Base-by-base conservation (phyloP, 345 rosid species). In the Psidium friedrichsthalianum region DNA sequence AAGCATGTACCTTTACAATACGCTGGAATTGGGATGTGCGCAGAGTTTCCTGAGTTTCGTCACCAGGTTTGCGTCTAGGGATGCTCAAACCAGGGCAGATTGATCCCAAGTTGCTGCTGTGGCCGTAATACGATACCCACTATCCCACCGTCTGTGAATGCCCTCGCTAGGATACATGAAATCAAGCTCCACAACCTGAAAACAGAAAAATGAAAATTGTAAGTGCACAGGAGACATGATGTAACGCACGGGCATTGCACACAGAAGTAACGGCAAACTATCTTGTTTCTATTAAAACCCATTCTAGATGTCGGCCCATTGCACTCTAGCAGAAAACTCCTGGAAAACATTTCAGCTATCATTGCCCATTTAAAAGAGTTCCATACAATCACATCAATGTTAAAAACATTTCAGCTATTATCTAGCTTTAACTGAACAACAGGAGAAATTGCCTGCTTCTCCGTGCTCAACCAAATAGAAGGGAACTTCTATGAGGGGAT, bases 91-190 rank as follows among this genome's bases (percentile, higher is more conserved):
- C 64, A 98, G 94, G 84, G 99, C 99, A 54, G 98, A 93, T 90
- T 98, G 99, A 90, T 98, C 99, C 55, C 88, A 87, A 84, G 98
- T 98, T 82, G 99, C 99, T 42, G 99, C 99, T 56, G 97, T 96
- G 84, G 99, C 88, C 20, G 99, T 98, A 59, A 98, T 95, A 80
- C 99, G 93, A 85, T 93, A 98, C 83, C 99, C 99, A 83, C 90
- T 84, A 88, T 98, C 99, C 99, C 99, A 98, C 36, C 98, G 93
- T 82, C 94, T 91, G 90, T 98, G 99, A 84, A 98, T 93, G 56
- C 99, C 99, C 90, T 98, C 99, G 86, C 99, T 98, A 21, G 99
- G 99, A 89, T 98, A 98, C 40, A 96, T 97, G 89, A 98, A 96
- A 93, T 98, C 99, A 51, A 98, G 96, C 87, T 98, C 99, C 85